These are phyloP conservation scores for Boletus reticulatus DNA, from an alignment of 768 basidiomycete species.

Conservation along the genomic window DNA sequence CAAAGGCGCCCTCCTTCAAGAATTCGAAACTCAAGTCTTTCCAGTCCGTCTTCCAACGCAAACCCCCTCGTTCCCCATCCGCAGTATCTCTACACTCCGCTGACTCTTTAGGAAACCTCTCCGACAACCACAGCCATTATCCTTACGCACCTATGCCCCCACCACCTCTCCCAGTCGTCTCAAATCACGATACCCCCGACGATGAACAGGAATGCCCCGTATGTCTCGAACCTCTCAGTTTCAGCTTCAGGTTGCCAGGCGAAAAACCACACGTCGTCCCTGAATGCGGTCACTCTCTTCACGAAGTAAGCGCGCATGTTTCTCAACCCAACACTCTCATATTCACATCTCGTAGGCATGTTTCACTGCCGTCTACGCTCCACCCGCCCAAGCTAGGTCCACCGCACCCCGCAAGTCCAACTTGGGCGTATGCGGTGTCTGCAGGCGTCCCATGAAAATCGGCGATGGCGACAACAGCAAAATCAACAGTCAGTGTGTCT, in stretches of 20 bases:
- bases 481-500: constrained; percentile 74
- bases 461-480: constrained; percentile 80
- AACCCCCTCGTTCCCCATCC: constrained; percentile 43
- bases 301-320: constrained; percentile 56
- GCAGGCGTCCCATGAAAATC: constrained; percentile 94
- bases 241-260: constrained; percentile 88
- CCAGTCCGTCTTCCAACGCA: constrained; percentile 52
- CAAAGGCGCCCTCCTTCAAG: constrained; percentile 34
- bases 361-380: constrained; percentile 94
- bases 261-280: constrained; percentile 98
- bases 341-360: constrained; percentile 63
- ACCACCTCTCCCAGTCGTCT: constrained; percentile 71
- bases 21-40: constrained; percentile 37
- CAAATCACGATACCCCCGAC: constrained; percentile 56
- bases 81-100: constrained; percentile 49
- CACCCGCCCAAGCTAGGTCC: constrained; percentile 54
- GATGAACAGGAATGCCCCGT: constrained; percentile 95
- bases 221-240: constrained; percentile 92
- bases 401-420: constrained; percentile 67
- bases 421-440: constrained; percentile 95
- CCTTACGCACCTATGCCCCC: constrained; percentile 61
- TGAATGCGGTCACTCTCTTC: constrained; percentile 97
- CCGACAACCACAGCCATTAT: constrained; percentile 40
- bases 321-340: neutral
- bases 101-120: constrained; percentile 37